Evolutionary conservation across 2,329 filamentous ascomycete genomes (phyloP).

Genomic region (Pezizomycotina sp.): DNA sequence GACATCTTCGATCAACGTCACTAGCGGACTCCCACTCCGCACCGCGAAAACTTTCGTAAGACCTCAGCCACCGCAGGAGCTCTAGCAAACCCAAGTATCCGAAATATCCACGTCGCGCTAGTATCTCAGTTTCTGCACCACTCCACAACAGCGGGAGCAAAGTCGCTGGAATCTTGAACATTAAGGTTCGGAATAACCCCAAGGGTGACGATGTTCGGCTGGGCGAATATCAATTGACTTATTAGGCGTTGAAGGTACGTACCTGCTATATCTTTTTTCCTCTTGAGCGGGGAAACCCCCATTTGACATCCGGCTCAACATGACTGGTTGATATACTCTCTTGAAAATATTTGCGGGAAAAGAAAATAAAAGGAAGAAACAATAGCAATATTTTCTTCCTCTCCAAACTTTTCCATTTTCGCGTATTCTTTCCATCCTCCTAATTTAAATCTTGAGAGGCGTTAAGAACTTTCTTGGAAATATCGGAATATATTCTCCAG

Average conservation of each 20-base stretch:
- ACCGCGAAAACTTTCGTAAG: conserved; percentile 13
- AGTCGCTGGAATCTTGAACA: conserved; percentile 23
- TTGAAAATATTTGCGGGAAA: too few relatives aligned
- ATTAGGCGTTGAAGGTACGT: conserved; percentile 24
- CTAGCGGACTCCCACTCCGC: conserved; percentile 1
- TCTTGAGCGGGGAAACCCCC: too few relatives aligned
- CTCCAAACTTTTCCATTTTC: not conserved
- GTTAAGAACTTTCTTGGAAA: conserved; percentile 22
- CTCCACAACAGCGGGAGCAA: conserved; percentile 20
- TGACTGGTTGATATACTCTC: too few relatives aligned
- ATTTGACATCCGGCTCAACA: too few relatives aligned
- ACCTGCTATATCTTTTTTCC: too few relatives aligned
- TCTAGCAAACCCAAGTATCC: conserved; percentile 9
- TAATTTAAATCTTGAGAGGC: conserved; percentile 1
- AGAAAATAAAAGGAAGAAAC: too few relatives aligned
- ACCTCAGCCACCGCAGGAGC: conserved; percentile 8
- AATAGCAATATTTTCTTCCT: too few relatives aligned
- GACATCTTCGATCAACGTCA: conserved; percentile 4
- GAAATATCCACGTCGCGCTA: conserved; percentile 5
- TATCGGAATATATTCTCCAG: conserved; percentile 22
- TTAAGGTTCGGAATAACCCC: conserved; percentile 19
- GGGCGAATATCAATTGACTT: conserved; percentile 24
- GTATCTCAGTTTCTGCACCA: conserved; percentile 14
- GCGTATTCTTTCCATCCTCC: not conserved
- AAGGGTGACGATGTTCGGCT: conserved; percentile 21